These are phyloP conservation scores for Grosmannia serpens DNA, from an alignment of 2,329 filamentous ascomycete species.

Conservation along the genomic window DNA sequence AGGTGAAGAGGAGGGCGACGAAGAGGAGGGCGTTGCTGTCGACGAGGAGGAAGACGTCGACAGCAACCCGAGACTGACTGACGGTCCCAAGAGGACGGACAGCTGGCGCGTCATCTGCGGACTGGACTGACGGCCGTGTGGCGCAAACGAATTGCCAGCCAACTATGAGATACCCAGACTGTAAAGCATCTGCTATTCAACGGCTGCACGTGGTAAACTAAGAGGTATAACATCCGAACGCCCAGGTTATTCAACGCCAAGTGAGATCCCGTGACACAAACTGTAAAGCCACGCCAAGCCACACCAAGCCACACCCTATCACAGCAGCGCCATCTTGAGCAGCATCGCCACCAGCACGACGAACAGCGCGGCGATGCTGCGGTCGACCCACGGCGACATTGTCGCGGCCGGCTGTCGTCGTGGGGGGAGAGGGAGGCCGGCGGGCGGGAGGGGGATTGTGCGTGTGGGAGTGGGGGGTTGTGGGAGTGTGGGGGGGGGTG, in stretches of 20 bases:
- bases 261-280: too few species aligned
- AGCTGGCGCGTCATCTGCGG: background rate
- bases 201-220: background rate
- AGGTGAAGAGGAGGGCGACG: background rate
- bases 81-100: background rate
- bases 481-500: background rate
- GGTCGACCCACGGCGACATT: conserved; percentile 66
- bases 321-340: conserved; percentile 27
- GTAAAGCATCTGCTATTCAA: too few species aligned
- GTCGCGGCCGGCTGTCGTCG: background rate
- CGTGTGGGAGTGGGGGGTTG: background rate
- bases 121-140: background rate
- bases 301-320: background rate
- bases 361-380: conserved; percentile 63
- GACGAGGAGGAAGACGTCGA: background rate
- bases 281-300: background rate
- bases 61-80: background rate
- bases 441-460: background rate
- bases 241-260: too few species aligned
- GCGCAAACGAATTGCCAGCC: background rate
- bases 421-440: background rate
- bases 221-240: background rate
- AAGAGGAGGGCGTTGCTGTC: background rate
- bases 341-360: conserved; percentile 62
- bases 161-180: too few species aligned